Evolutionary conservation across 495 filamentous ascomycete species (phyloP), one percentile per base, ranked within the genome.

Genomic region (Delitschia confertaspora): DNA sequence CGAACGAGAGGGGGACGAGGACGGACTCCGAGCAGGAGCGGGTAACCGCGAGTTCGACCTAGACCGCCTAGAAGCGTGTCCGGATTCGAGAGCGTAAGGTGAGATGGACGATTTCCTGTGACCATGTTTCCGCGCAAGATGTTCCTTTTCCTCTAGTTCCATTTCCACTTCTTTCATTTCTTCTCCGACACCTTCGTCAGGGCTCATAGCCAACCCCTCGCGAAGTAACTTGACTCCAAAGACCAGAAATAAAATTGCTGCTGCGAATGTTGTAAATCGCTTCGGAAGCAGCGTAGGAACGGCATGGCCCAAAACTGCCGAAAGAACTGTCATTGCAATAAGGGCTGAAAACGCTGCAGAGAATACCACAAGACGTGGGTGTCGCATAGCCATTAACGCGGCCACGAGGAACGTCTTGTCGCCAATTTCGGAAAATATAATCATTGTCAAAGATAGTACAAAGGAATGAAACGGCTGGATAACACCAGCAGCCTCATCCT

Each of bases 341-440:
- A 98, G 67, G 17, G 91, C 93, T 47, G 78, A 72, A 55, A 96
- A 86, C n/a, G 91, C 91, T 4, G 91, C 86, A 6, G 84, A 79
- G 67, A 96, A 98, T 30, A 98, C 93, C 9, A 95, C 71, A 40
- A 95, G 62, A 23, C 89, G 85, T 31, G 91, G 82, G 59, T 98
- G 88, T 53, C 94, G 86, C 91, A 98, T 98, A 1, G 91, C 91
- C 91, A 98, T 98, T 16, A 98, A 73, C 18, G 91, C 91, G 10
- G 91, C 91, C 31, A 98, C 86, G 29, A 98, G 72, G 67, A 98
- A 98, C 0, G 91, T 98, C 64, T 98, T 98, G 74, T 98, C 91
- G 45, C 91, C 91, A 60, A 98, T 79, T 61, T 98, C 91, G 48
- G 91, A 95, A 55, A 96, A 84, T 41, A 96, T 72, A 48, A 98